These are phyloP conservation scores for Theileria orientalis DNA, from an alignment of 169 alveolate species.

Conservation along the genomic window DNA sequence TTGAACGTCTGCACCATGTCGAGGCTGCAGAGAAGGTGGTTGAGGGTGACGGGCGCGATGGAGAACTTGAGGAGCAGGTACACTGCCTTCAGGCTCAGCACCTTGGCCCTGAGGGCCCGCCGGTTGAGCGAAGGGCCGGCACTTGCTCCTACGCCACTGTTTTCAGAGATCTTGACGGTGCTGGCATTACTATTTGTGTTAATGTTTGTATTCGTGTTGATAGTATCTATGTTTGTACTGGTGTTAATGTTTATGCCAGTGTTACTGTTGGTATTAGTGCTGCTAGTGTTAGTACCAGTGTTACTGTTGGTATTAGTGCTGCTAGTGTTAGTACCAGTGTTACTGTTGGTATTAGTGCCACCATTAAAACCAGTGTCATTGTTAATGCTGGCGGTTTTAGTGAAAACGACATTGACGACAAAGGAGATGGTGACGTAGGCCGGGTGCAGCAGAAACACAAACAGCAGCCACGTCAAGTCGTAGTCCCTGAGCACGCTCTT, in stretches of 20 bases:
- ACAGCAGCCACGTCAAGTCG: conserved; percentile 11
- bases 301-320: too few relatives aligned
- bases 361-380: too few relatives aligned
- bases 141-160: not conserved
- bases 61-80: conserved; percentile 38
- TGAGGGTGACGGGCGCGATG: conserved; percentile 36
- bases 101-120: not conserved
- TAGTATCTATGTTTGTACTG: too few relatives aligned
- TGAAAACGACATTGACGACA: not conserved
- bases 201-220: too few relatives aligned
- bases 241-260: too few relatives aligned
- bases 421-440: not conserved
- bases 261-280: too few relatives aligned
- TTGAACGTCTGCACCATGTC: conserved; percentile 33
- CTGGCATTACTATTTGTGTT: too few relatives aligned
- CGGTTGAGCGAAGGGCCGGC: not conserved
- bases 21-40: conserved; percentile 26
- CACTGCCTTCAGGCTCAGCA: conserved; percentile 5
- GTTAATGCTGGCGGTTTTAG: not conserved
- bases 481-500: not conserved
- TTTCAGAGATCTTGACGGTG: too few relatives aligned
- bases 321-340: too few relatives aligned
- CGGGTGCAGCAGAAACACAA: conserved; percentile 34
- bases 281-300: too few relatives aligned
- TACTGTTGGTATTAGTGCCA: too few relatives aligned